phyloP scores from a whole-genome alignment of 2,329 filamentous ascomycete genomes.

The Gaeumannomyces tritici region DNA sequence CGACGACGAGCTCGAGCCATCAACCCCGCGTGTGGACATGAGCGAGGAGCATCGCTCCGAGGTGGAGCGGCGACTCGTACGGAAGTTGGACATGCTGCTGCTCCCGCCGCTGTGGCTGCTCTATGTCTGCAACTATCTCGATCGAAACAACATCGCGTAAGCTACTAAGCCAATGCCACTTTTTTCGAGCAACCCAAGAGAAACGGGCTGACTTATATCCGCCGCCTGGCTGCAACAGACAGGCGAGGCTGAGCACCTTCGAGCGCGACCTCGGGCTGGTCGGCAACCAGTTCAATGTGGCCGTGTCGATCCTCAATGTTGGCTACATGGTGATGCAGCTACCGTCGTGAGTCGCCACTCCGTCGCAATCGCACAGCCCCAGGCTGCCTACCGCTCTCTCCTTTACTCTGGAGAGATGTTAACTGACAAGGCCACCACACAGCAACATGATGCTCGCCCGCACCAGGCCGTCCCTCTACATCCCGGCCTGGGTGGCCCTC shows the following conservation, averaged over 20 bases:
- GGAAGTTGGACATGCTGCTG: constrained; percentile 8
- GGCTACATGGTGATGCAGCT: constrained; percentile 7
- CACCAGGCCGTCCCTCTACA: constrained; percentile 15
- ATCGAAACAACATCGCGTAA: constrained; percentile 1
- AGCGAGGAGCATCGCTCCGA: background rate
- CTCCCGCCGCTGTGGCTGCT: constrained; percentile 4
- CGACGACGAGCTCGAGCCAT: background rate
- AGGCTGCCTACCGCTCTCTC: too few relatives aligned
- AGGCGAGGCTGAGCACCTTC: constrained; percentile 2
- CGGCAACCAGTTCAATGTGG: constrained; percentile 5
- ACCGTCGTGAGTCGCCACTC: background rate
- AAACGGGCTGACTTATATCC: background rate
- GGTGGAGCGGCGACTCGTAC: constrained; percentile 3
- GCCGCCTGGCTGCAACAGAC: background rate
- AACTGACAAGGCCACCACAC: background rate
- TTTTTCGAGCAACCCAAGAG: too few relatives aligned
- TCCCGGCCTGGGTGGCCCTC: constrained; percentile 17
- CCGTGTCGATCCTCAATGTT: constrained; percentile 5
- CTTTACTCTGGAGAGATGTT: background rate
- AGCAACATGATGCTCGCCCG: constrained; percentile 20
- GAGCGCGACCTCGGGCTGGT: constrained; percentile 4
- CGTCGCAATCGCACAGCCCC: too few relatives aligned
- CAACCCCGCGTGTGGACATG: background rate
- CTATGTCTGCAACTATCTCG: constrained; percentile 3
- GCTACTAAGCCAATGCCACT: background rate